Conservation (phyloP, 2,329 filamentous ascomycete species). For the Ceratocystis papillata region DNA sequence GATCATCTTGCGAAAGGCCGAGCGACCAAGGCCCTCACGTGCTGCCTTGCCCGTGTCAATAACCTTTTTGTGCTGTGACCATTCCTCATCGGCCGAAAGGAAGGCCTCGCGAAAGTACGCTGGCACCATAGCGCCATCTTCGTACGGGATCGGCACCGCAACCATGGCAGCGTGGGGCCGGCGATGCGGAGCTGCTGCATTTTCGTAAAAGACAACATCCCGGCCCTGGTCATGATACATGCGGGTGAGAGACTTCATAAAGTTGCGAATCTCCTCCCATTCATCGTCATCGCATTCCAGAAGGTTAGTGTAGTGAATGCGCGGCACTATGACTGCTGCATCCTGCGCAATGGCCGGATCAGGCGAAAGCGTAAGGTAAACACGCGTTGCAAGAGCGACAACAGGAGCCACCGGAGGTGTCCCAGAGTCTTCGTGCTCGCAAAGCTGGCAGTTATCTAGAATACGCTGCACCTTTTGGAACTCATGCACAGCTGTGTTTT, state of each 20-base stretch:
- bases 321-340: conserved; percentile 77
- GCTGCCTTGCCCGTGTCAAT: conserved; percentile 67
- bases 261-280: conserved; percentile 98
- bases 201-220: conserved; percentile 95
- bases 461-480: conserved; percentile 83
- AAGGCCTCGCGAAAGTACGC: conserved; percentile 96
- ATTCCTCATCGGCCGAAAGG: conserved; percentile 76
- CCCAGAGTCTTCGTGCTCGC: conserved; percentile 74
- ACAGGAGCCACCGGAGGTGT: conserved; percentile 71
- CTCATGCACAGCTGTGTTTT: conserved; percentile 75
- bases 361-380: conserved; percentile 79
- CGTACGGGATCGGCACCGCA: conserved; percentile 78
- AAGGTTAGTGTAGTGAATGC: conserved; percentile 77
- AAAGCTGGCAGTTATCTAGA: conserved; percentile 79
- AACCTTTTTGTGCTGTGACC: conserved; percentile 88
- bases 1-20: conserved; percentile 70
- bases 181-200: conserved; percentile 69
- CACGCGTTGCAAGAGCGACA: conserved; percentile 72
- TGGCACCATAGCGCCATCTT: conserved; percentile 79
- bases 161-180: conserved; percentile 77
- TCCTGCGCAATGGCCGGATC: conserved; percentile 77
- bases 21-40: conserved; percentile 60
- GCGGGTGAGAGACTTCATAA: conserved; percentile 91
- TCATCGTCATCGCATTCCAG: conserved; percentile 98
- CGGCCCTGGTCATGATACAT: conserved; percentile 91